These are phyloP conservation scores for Usnea hakonensis DNA, from an alignment of 495 filamentous ascomycete species.

Conservation along the genomic window DNA sequence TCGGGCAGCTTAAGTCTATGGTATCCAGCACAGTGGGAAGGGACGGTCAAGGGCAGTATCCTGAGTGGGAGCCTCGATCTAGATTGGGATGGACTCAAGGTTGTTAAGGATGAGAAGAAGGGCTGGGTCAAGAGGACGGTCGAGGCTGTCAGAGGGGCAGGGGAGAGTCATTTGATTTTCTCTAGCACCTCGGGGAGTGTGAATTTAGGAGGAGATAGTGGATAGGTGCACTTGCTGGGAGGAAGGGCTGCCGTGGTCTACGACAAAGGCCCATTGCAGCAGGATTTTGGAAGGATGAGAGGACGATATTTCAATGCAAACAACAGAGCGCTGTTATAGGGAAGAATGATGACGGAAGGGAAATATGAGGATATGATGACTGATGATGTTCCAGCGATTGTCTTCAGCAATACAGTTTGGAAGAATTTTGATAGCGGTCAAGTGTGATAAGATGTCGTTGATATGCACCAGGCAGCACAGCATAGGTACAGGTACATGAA, in stretches of 20 bases:
- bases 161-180: slow-evolving; percentile 15
- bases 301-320: not conserved
- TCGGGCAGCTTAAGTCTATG: slow-evolving; percentile 15
- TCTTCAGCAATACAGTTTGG: not conserved
- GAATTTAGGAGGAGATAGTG: slow-evolving; percentile 10
- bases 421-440: not conserved
- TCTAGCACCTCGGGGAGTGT: slow-evolving; percentile 13
- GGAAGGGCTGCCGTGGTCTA: not conserved
- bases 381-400: not conserved
- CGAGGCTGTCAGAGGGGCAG: slow-evolving; percentile 12
- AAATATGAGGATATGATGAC: not conserved
- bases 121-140: slow-evolving; percentile 9
- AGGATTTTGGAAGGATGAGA: not conserved
- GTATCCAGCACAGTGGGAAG: slow-evolving; percentile 21
- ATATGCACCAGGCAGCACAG: too few relatives aligned
- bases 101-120: slow-evolving; percentile 11
- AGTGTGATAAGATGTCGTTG: too few relatives aligned
- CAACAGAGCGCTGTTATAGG: not conserved
- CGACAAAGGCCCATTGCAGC: not conserved
- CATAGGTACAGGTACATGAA: not conserved
- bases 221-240: not conserved
- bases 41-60: slow-evolving; percentile 13
- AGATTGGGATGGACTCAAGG: slow-evolving; percentile 15
- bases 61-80: slow-evolving; percentile 15
- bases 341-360: too few relatives aligned